A percentile compares a stretch with the other conserved stretches of the same genome.
Evolutionary conservation across 495 filamentous ascomycete species (phyloP).

Genomic region (Echria macrotheca): DNA sequence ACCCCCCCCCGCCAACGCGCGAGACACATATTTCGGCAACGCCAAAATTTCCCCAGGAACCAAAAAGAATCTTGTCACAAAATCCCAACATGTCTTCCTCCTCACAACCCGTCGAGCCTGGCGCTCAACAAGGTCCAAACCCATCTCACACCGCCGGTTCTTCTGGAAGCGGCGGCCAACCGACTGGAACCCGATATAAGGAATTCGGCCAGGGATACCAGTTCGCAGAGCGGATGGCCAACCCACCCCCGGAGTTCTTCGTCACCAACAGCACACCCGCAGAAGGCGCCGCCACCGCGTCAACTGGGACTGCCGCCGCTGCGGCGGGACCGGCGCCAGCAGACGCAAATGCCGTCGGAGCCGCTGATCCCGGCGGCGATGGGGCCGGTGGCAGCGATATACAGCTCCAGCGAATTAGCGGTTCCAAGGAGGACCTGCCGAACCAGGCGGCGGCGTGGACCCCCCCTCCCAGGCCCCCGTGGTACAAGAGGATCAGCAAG

Average conservation of each 20-base stretch:
- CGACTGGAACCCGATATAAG: no score
- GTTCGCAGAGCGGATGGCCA: slow-evolving; percentile 23
- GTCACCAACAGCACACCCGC: neutral
- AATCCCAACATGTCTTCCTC: no score
- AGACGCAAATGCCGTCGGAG: no score
- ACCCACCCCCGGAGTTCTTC: slow-evolving; percentile 23
- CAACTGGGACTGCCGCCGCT: neutral
- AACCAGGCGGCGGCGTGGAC: slow-evolving; percentile 16
- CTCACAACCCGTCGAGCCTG: no score
- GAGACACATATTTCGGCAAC: no score
- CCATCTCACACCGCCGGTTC: no score
- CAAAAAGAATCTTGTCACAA: no score
- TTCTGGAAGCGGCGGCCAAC: no score
- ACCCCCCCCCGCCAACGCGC: no score
- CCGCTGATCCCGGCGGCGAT: neutral
- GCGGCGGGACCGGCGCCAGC: no score
- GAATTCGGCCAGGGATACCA: slow-evolving; percentile 20
- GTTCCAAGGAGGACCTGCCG: slow-evolving; percentile 8
- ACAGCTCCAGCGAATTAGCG: neutral
- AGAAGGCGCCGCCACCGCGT: neutral
- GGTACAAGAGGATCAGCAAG: slow-evolving; percentile 21
- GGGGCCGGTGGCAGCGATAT: slow-evolving; percentile 11
- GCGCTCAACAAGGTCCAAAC: no score
- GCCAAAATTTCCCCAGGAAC: no score
- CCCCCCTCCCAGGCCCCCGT: slow-evolving; percentile 14